Conservation (phyloP, 192 early-diverging fungal genomes). For the Borealophlyctis nickersoniae region DNA sequence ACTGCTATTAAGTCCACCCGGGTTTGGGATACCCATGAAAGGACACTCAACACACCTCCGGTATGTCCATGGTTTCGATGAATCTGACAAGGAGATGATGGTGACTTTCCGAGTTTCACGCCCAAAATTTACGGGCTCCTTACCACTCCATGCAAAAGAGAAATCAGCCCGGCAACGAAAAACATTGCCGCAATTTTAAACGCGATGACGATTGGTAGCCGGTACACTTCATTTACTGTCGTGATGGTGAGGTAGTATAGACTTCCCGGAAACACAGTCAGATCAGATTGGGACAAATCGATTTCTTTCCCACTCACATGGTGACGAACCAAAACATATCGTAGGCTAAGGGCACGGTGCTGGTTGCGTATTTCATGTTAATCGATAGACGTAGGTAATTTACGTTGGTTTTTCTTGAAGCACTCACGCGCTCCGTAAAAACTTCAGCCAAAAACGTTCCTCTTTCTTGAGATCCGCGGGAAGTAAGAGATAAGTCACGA, state of each 20-base stretch:
- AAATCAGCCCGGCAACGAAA: neutral
- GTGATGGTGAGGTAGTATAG: constrained; percentile 5
- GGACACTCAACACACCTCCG: neutral
- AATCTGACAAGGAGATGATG: too few relatives aligned
- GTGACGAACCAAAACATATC: neutral
- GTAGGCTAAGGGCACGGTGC: neutral
- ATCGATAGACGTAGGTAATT: too few relatives aligned
- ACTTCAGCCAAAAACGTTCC: neutral
- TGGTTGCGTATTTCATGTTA: neutral
- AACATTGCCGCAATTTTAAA: constrained; percentile 7
- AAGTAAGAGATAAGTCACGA: constrained; percentile 2
- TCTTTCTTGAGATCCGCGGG: neutral
- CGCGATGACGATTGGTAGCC: constrained; percentile 6
- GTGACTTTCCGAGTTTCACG: too few relatives aligned
- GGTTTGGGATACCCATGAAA: too few relatives aligned
- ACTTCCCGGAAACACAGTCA: too few relatives aligned
- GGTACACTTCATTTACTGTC: neutral
- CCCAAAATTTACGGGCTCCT: too few relatives aligned
- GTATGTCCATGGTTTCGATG: neutral
- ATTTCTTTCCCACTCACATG: neutral
- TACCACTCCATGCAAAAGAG: constrained; percentile 3
- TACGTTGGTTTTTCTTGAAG: too few relatives aligned
- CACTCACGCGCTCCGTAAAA: constrained; percentile 5
- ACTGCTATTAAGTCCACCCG: too few relatives aligned
- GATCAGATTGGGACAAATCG: neutral